Evolutionary conservation across 352 stramenopile genomes (phyloP).

Genomic region (Blastocystis sp.): DNA sequence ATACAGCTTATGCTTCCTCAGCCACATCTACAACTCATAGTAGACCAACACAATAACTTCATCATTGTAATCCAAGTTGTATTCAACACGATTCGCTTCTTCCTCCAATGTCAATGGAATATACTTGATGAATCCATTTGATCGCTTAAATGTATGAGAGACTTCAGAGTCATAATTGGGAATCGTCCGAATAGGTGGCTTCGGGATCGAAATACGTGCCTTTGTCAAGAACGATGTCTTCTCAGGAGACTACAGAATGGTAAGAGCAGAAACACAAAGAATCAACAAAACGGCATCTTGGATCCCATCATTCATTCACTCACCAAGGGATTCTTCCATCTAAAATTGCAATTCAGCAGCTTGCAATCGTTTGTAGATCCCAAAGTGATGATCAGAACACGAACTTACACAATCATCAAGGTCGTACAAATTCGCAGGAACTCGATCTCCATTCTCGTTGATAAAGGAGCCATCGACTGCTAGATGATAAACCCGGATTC

Average conservation of each 20-base stretch:
- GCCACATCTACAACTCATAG: slow-evolving; percentile 21
- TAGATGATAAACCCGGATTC: slow-evolving; percentile 55
- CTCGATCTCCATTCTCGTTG: slow-evolving; percentile 33
- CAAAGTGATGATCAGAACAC: slow-evolving; percentile 11
- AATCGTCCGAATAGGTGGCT: slow-evolving; percentile 22
- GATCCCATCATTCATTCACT: neutral
- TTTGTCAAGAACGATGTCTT: slow-evolving; percentile 33
- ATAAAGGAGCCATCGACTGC: slow-evolving; percentile 21
- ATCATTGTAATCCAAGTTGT: slow-evolving; percentile 64
- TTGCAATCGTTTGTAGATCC: neutral
- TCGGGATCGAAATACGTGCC: slow-evolving; percentile 41
- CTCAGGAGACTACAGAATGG: neutral
- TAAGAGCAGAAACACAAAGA: neutral
- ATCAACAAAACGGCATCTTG: neutral
- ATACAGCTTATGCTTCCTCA: slow-evolving; percentile 56
- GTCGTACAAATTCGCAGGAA: slow-evolving; percentile 7
- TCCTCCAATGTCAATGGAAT: slow-evolving; percentile 51
- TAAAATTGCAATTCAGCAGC: neutral
- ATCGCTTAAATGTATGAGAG: slow-evolving; percentile 41
- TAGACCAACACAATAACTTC: slow-evolving; percentile 5
- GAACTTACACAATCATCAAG: slow-evolving; percentile 49
- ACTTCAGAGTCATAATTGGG: slow-evolving; percentile 53
- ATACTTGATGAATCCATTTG: slow-evolving; percentile 53
- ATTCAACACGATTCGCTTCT: slow-evolving; percentile 49
- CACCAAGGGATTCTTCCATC: neutral